Base-by-base conservation (phyloP, 306 rosid species). In the Herpetospermum pedunculosum region DNA sequence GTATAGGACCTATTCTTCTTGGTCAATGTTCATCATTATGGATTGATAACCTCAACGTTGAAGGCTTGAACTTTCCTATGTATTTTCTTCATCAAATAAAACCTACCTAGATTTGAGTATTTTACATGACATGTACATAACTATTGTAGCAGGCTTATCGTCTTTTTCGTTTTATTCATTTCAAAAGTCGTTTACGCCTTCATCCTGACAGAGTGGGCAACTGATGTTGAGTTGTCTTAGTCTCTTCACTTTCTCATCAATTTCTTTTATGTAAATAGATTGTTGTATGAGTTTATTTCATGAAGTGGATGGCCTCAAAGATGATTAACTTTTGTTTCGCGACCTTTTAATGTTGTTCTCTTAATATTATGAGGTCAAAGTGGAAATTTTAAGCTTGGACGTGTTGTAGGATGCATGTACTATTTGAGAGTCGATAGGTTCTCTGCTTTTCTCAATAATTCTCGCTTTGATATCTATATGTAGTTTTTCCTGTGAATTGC, bases 21-120 rank as follows among this genome's bases (percentile, higher is more conserved):
- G 74, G 58, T 46, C 43, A 70, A 70, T 15, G 41, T 47, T 68
- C 55, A 25, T 28, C 13, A 2, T 28, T 26, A 38, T 69, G 73
- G 73, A 69, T 69, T 69, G 38, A 69, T 43, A 43, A 26, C 23
- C 55, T 69, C 55, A 69, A 43, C 55, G 55, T 15, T 43, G n/a
- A 64, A 41, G 38, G 6, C 15, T 34, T 60, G 43, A 60, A 60
- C 69, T 34, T 34, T 34, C 23, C 21, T 30, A 8, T 16, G 26
- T 63, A 7, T 19, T 62, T 30, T 30, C 25, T 30, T 8, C 37
- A 15, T 60, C 44, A 62, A 15, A 7, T 62, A 32, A 30, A 60
- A 34, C 43, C 41, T 30, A 2, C 4, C 46, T 62, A 34, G 44
- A 54, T 29, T 55, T 55, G n/a, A n/a, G n/a, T n/a, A n/a, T n/a